Conservation (phyloP, 83 land plant species). For the Picea abies region DNA sequence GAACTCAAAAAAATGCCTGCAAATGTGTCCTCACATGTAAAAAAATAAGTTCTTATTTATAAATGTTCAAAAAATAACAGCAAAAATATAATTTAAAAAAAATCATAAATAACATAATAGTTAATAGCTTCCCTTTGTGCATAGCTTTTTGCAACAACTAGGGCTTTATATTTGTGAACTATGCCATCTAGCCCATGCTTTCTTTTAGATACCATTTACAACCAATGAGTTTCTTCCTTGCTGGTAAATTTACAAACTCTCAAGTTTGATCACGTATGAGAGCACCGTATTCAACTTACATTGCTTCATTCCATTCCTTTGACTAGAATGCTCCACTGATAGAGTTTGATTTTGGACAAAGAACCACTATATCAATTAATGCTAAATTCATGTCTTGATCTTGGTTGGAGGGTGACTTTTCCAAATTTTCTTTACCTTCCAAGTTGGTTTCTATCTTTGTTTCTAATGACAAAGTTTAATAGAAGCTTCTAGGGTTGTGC, state of each 20-base stretch:
- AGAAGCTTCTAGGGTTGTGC: neutral
- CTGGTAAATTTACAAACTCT: neutral
- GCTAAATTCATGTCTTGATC: neutral
- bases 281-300: neutral
- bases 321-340: neutral
- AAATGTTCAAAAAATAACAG: too few species aligned
- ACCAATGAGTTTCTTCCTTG: neutral
- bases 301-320: neutral
- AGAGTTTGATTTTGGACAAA: neutral
- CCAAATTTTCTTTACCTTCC: neutral
- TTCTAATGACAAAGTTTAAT: neutral
- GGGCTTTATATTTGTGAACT: too few species aligned
- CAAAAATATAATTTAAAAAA: too few species aligned
- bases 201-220: neutral
- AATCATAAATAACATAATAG: too few species aligned
- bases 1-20: too few species aligned
- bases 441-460: neutral
- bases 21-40: too few species aligned
- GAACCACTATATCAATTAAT: neutral
- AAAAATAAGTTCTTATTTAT: too few species aligned
- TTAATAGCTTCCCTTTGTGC: too few species aligned
- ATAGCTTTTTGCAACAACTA: too few species aligned
- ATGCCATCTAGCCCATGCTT: neutral
- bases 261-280: neutral
- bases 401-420: neutral